These are phyloP conservation scores for Exophiala sp. DNA, from an alignment of 2,329 filamentous ascomycete species.

Conservation along the genomic window DNA sequence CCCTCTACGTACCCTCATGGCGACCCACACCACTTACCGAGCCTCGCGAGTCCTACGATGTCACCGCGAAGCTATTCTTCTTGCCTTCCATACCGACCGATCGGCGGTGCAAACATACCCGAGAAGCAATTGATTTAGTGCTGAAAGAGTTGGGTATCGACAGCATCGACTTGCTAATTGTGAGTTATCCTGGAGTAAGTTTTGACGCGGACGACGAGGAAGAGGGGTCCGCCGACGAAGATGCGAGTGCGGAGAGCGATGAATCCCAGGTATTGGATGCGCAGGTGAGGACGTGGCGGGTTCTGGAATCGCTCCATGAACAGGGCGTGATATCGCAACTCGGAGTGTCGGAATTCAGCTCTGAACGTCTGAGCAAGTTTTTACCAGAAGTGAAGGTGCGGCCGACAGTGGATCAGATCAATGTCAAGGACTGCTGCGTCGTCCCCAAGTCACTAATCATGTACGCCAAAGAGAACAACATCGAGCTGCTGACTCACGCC, in stretches of 20 bases:
- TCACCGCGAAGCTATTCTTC: constrained; percentile 94
- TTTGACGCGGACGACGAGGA: constrained; percentile 86
- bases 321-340: constrained; percentile 67
- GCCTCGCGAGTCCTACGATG: constrained; percentile 79
- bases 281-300: constrained; percentile 61
- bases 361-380: constrained; percentile 71
- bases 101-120: constrained; percentile 62
- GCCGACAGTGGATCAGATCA: constrained; percentile 90
- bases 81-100: constrained; percentile 63
- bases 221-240: constrained; percentile 48
- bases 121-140: constrained; percentile 74
- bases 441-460: constrained; percentile 81
- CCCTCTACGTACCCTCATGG: constrained; percentile 71
- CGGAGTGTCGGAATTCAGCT: constrained; percentile 87
- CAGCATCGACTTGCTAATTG: constrained; percentile 79
- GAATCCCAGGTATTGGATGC: constrained; percentile 52
- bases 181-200: constrained; percentile 86
- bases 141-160: constrained; percentile 69
- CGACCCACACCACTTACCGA: constrained; percentile 69
- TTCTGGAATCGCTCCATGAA: constrained; percentile 66
- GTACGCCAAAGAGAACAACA: constrained; percentile 73
- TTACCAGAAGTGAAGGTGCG: constrained; percentile 63
- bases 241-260: constrained; percentile 32
- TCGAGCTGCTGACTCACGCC: constrained; percentile 87
- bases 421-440: constrained; percentile 89